Base-by-base conservation (phyloP, 371 early-diverging fungal genomes). In the Apophysomyces sp. region DNA sequence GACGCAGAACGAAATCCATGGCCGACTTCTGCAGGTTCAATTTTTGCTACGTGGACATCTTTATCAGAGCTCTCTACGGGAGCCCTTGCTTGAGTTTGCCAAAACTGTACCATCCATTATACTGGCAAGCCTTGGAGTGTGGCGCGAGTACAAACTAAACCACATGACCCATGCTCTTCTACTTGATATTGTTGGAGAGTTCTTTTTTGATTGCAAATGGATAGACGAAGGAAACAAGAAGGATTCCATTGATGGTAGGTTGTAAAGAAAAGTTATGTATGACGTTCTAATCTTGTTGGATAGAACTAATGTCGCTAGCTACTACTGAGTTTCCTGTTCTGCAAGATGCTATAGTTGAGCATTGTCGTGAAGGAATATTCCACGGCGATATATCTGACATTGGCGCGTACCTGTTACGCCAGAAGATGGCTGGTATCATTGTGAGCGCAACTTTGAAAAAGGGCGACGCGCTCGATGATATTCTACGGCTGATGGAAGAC, bases 1-100 rank as follows among this genome's bases (percentile, higher is more conserved):
- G 1, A 68, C 73, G 7, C 86, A 87, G 54, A 92, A 92, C 59
- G 81, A 84, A 55, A 74, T 89, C 0, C 94, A 94, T 55, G 94
- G 94, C 12, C 63, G 78, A 39, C 67, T 91, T 18, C 68, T 92
- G 29, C 91, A 89, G 57, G 80, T 86, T 11, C 83, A 80, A 55
- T 80, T 80, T 57, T 54, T 92, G 2, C 66, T 91, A 24, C 78
- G 85, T 44, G 85, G 83, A 1, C 91, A 91, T 53, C 67, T 85
- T 11, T 74, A 84, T 49, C 71, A 78, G 27, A 57, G 67, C 1
- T 62, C 67, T 8, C 63, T 71, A 13, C 61, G 65, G 1, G 63
- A 64, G 7, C 57, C 73, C 1, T 72, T 76, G 37, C 58, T 52
- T 8, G 61, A 73, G 8, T 83, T 86, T 57, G 68, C 79, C 3